A percentile compares a stretch with the other conserved stretches of the same genome.
phyloP scores from a whole-genome alignment of 2,329 filamentous ascomycete species.

The Exophiala sideris region DNA sequence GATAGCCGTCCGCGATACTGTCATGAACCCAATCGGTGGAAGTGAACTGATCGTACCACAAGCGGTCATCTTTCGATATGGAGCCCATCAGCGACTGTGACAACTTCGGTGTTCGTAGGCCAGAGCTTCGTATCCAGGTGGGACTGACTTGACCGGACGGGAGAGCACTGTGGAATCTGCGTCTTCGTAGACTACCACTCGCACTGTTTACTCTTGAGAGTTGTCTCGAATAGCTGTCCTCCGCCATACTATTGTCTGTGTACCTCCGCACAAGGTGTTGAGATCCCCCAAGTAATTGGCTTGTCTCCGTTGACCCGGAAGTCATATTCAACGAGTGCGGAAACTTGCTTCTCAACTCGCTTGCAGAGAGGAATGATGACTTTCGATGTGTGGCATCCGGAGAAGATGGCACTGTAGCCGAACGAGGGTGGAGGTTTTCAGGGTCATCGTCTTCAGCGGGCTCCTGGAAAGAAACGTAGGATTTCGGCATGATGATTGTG shows the following conservation, averaged over 20 bases:
- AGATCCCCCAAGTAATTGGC: slow-evolving; percentile 16
- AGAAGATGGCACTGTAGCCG: slow-evolving; percentile 8
- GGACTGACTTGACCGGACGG: slow-evolving; percentile 19
- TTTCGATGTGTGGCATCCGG: slow-evolving; percentile 8
- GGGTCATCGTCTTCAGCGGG: slow-evolving; percentile 12
- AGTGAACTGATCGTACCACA: slow-evolving; percentile 98
- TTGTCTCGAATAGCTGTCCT: slow-evolving; percentile 14
- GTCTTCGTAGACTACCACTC: slow-evolving; percentile 20
- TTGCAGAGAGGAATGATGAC: slow-evolving; percentile 11
- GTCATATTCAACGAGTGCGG: slow-evolving; percentile 18
- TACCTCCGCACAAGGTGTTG: slow-evolving; percentile 11
- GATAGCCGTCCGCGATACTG: slow-evolving; percentile 88
- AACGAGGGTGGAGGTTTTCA: slow-evolving; percentile 3
- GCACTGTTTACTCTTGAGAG: slow-evolving; percentile 27
- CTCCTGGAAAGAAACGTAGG: slow-evolving; percentile 22
- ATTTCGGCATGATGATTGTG: slow-evolving; percentile 20
- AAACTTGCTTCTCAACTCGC: slow-evolving; percentile 13
- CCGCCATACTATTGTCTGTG: slow-evolving; percentile 7
- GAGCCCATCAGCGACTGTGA: slow-evolving; percentile 50
- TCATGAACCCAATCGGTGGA: slow-evolving; percentile 98
- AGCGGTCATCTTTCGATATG: slow-evolving; percentile 73
- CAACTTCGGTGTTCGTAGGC: slow-evolving; percentile 26
- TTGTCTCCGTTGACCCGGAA: slow-evolving; percentile 15
- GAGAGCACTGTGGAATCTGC: slow-evolving; percentile 15
- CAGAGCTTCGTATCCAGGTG: slow-evolving; percentile 21